These are phyloP conservation scores for Mycena capillaripes DNA, from an alignment of 768 basidiomycete species.

Conservation along the genomic window DNA sequence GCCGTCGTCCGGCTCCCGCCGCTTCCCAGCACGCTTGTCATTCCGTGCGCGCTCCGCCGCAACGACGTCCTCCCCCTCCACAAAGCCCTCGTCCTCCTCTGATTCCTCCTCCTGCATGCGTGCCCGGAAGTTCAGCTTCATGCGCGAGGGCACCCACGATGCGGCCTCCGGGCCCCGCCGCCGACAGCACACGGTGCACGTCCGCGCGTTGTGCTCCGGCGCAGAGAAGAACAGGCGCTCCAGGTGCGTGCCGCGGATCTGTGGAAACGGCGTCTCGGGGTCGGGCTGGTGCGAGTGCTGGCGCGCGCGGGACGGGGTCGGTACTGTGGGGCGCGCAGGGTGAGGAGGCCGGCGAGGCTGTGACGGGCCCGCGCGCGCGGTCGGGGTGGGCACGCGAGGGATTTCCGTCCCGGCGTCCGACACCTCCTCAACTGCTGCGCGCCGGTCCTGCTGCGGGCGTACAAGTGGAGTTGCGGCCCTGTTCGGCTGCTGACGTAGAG, in stretches of 20 bases:
- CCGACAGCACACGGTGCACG: constrained; percentile 77
- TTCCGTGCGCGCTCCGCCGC: constrained; percentile 37
- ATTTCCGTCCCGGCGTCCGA: constrained; percentile 31
- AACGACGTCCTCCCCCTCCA: constrained; percentile 57
- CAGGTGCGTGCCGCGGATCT: constrained; percentile 82
- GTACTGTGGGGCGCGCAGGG: constrained; percentile 14
- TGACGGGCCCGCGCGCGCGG: constrained; percentile 32
- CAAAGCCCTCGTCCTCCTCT: constrained; percentile 64
- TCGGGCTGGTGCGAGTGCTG: constrained; percentile 36
- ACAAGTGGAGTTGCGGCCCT: too few relatives aligned
- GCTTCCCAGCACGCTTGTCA: constrained; percentile 46
- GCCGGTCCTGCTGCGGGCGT: constrained; percentile 19
- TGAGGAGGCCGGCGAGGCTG: constrained; percentile 10
- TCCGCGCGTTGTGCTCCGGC: constrained; percentile 79
- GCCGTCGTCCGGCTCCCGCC: constrained; percentile 44
- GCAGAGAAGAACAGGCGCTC: constrained; percentile 88
- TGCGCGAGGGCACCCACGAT: constrained; percentile 42
- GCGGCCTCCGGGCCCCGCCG: constrained; percentile 45
- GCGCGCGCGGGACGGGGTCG: constrained; percentile 33
- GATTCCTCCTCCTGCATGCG: constrained; percentile 30
- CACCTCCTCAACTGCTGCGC: constrained; percentile 26
- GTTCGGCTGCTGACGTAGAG: constrained; percentile 21
- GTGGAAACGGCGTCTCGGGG: constrained; percentile 78
- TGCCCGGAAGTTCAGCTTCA: constrained; percentile 19
- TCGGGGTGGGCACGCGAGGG: constrained; percentile 23